These are phyloP conservation scores for Penicillium sp. DNA, from an alignment of 2,329 filamentous ascomycete species.

Conservation along the genomic window DNA sequence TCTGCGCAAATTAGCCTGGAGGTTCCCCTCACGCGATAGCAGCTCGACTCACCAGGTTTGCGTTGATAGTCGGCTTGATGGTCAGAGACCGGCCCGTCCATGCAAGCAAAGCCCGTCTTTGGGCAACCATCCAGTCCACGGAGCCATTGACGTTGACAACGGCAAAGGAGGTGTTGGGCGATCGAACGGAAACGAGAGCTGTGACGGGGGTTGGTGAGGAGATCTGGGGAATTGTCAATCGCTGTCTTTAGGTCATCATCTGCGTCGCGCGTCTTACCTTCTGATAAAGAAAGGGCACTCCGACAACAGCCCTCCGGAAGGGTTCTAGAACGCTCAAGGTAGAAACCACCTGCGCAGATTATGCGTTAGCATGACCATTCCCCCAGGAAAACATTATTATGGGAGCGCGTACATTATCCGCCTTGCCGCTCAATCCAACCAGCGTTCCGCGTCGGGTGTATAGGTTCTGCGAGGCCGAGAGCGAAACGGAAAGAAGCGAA, in stretches of 20 bases:
- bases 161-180: slow-evolving; percentile 79
- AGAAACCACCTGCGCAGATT: slow-evolving; percentile 67
- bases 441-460: slow-evolving; percentile 90
- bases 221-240: slow-evolving; percentile 51
- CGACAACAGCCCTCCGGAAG: slow-evolving; percentile 72
- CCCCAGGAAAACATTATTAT: not conserved
- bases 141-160: slow-evolving; percentile 89
- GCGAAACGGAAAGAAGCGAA: slow-evolving; percentile 86
- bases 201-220: slow-evolving; percentile 84
- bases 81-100: slow-evolving; percentile 90
- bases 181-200: slow-evolving; percentile 83
- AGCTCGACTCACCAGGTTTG: slow-evolving; percentile 56
- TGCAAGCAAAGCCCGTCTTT: slow-evolving; percentile 83
- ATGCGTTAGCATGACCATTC: not conserved
- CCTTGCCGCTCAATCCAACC: slow-evolving; percentile 83
- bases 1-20: slow-evolving; percentile 47
- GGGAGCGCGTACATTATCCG: slow-evolving; percentile 70
- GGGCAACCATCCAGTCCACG: slow-evolving; percentile 90
- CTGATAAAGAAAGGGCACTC: slow-evolving; percentile 94
- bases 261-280: slow-evolving; percentile 38
- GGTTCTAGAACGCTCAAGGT: slow-evolving; percentile 85
- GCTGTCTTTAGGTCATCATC: not conserved
- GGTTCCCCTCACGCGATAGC: not conserved
- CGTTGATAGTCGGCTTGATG: slow-evolving; percentile 72
- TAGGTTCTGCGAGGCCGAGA: slow-evolving; percentile 89